A percentile compares a stretch with the other conserved stretches of the same genome.
Conservation (phyloP, 1,284 basidiomycete species). For the Megacollybia platyphylla region DNA sequence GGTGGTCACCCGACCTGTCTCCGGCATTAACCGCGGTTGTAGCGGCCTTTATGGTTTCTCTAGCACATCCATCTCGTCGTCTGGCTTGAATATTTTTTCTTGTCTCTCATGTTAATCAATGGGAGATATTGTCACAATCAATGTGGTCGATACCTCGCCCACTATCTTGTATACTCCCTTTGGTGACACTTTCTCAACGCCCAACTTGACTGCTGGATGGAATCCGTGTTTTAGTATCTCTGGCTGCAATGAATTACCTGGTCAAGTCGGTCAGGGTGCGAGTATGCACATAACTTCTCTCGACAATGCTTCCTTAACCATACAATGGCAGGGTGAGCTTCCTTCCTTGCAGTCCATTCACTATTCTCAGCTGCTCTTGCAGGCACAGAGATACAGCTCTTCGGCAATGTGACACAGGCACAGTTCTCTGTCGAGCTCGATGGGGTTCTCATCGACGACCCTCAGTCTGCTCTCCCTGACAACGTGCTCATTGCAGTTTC, state of each 20-base stretch:
- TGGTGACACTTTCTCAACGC: slow-evolving; percentile 32
- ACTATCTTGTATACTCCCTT: slow-evolving; percentile 48
- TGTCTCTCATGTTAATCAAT: slow-evolving; percentile 32
- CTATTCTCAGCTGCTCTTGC: slow-evolving; percentile 1
- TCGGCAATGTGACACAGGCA: slow-evolving; percentile 30
- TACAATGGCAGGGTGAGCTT: slow-evolving; percentile 44
- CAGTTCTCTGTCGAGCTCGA: slow-evolving; percentile 35
- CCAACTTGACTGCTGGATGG: slow-evolving; percentile 48
- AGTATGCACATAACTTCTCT: slow-evolving; percentile 47
- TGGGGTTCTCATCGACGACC: slow-evolving; percentile 10
- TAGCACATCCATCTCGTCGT: neutral
- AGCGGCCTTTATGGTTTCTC: too few relatives aligned
- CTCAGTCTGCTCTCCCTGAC: slow-evolving; percentile 9
- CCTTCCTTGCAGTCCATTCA: neutral
- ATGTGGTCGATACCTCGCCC: slow-evolving; percentile 58
- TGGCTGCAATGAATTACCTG: slow-evolving; percentile 29
- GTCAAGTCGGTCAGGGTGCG: slow-evolving; percentile 36
- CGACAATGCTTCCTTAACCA: slow-evolving; percentile 38
- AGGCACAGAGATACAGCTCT: slow-evolving; percentile 45
- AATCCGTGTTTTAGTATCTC: slow-evolving; percentile 42
- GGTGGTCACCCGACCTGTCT: too few relatives aligned
- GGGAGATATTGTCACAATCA: slow-evolving; percentile 34
- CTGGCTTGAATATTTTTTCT: neutral
- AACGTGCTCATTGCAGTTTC: slow-evolving; percentile 28
- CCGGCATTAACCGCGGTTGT: too few relatives aligned